A percentile compares a stretch with the other conserved stretches of the same genome.
phyloP scores from a whole-genome alignment of 345 rosid genomes.

The Orychophragmus violaceus region DNA sequence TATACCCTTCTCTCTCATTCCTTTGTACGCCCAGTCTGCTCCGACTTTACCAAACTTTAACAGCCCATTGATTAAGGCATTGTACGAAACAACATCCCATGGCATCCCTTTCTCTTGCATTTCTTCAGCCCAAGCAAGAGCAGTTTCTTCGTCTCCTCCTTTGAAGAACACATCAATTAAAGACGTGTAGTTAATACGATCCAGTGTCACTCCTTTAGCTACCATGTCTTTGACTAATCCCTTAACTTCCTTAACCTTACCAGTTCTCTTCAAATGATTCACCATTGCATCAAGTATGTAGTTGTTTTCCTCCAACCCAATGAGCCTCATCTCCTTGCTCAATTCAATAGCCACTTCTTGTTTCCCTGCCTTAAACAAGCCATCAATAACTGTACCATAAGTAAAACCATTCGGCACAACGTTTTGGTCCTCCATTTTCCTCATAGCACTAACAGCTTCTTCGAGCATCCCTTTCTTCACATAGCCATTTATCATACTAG shows the following conservation, averaged over 20 bases:
- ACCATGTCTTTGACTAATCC: constrained; percentile 44
- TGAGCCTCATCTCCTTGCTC: constrained; percentile 53
- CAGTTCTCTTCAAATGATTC: constrained; percentile 58
- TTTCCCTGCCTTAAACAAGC: constrained; percentile 60
- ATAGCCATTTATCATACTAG: constrained; percentile 64
- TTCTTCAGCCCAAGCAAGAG: constrained; percentile 59
- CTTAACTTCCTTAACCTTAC: constrained; percentile 51
- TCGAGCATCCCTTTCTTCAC: constrained; percentile 64
- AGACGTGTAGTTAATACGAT: constrained; percentile 78
- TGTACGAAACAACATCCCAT: constrained; percentile 74
- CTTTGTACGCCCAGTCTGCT: constrained; percentile 43
- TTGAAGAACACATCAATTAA: constrained; percentile 83
- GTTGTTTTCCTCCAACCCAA: constrained; percentile 53
- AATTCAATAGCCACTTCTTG: constrained; percentile 46
- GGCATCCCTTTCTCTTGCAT: constrained; percentile 55
- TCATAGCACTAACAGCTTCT: constrained; percentile 48
- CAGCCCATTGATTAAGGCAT: constrained; percentile 70
- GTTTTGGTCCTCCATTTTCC: constrained; percentile 45
- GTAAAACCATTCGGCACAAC: constrained; percentile 50
- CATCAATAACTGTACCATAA: constrained; percentile 62
- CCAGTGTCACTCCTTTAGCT: constrained; percentile 54
- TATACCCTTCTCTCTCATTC: constrained; percentile 65
- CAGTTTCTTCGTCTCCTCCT: constrained; percentile 62
- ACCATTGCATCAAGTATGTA: constrained; percentile 58
- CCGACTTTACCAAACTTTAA: constrained; percentile 54